A percentile compares a stretch with the other conserved stretches of the same genome.
phyloP scores from a whole-genome alignment of 73 alveolate species.

The Paramecium octaurelia region DNA sequence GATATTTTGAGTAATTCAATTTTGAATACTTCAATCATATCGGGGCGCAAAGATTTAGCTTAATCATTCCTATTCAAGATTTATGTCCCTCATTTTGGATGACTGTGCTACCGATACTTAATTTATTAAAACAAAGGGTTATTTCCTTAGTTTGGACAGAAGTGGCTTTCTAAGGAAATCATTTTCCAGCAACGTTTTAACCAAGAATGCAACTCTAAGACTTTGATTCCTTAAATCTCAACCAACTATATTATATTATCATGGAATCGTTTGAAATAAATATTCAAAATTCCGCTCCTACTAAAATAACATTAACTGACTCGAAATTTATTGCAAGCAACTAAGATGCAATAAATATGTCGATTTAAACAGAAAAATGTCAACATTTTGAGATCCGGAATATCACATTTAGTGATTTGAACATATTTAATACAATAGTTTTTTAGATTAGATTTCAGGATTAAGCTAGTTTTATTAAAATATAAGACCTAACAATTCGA shows the following conservation, averaged over 20 bases:
- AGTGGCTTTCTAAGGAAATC: neutral
- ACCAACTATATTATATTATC: neutral
- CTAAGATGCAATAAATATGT: neutral
- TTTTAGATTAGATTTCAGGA: neutral
- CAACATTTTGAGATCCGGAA: neutral
- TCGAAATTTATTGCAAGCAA: neutral
- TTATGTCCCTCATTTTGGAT: neutral
- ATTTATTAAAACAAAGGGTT: neutral
- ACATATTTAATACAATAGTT: neutral
- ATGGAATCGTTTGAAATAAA: neutral
- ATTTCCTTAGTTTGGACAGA: neutral
- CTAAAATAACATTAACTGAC: neutral
- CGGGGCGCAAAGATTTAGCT: neutral
- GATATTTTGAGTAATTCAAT: neutral
- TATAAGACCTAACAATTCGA: neutral
- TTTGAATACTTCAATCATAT: neutral
- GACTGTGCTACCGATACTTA: neutral
- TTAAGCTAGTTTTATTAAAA: neutral
- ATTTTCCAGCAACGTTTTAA: neutral
- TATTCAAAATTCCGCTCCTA: neutral
- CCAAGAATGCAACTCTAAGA: neutral
- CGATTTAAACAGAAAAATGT: neutral
- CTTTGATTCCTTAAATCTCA: neutral
- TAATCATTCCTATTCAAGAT: neutral
- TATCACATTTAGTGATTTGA: neutral